Evolutionary conservation across 495 filamentous ascomycete species (phyloP).

Genomic region (Penicillium crystallinum): DNA sequence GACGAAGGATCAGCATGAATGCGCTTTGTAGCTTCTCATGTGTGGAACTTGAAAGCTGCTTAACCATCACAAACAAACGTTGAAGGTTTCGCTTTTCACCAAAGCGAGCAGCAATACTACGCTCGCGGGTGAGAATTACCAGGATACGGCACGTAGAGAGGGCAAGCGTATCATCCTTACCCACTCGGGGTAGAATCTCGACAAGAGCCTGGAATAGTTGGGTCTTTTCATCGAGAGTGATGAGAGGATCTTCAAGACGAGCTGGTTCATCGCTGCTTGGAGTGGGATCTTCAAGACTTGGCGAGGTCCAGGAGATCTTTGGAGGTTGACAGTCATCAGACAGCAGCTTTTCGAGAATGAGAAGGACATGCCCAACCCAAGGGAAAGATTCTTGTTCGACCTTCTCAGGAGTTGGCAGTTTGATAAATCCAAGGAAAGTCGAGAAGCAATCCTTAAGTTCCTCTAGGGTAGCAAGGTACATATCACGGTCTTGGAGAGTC

Average conservation of each 20-base stretch:
- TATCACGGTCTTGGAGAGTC: slow-evolving; percentile 73
- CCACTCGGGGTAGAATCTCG: slow-evolving; percentile 76
- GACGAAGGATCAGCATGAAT: slow-evolving; percentile 83
- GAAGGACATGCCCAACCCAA: slow-evolving; percentile 87
- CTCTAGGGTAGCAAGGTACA: slow-evolving; percentile 70
- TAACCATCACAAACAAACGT: slow-evolving; percentile 88
- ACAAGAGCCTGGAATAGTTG: slow-evolving; percentile 69
- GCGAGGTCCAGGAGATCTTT: slow-evolving; percentile 66
- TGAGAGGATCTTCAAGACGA: slow-evolving; percentile 54
- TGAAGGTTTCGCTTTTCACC: slow-evolving; percentile 86
- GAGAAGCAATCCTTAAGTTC: slow-evolving; percentile 74
- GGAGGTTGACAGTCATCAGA: slow-evolving; percentile 78
- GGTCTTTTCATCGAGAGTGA: slow-evolving; percentile 60
- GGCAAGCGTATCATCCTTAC: slow-evolving; percentile 80
- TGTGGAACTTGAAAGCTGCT: slow-evolving; percentile 74
- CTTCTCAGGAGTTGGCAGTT: slow-evolving; percentile 54
- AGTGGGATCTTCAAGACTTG: slow-evolving; percentile 49
- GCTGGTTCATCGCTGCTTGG: slow-evolving; percentile 48
- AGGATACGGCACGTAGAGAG: slow-evolving; percentile 77
- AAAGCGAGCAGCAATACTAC: slow-evolving; percentile 66
- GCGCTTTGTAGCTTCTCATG: slow-evolving; percentile 71
- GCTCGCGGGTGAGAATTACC: slow-evolving; percentile 81
- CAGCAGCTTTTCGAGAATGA: slow-evolving; percentile 85
- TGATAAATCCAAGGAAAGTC: slow-evolving; percentile 74
- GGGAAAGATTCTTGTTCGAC: slow-evolving; percentile 69